Evolutionary conservation across 73 alveolate genomes (phyloP).

Genomic region (Paramecium biaurelia): DNA sequence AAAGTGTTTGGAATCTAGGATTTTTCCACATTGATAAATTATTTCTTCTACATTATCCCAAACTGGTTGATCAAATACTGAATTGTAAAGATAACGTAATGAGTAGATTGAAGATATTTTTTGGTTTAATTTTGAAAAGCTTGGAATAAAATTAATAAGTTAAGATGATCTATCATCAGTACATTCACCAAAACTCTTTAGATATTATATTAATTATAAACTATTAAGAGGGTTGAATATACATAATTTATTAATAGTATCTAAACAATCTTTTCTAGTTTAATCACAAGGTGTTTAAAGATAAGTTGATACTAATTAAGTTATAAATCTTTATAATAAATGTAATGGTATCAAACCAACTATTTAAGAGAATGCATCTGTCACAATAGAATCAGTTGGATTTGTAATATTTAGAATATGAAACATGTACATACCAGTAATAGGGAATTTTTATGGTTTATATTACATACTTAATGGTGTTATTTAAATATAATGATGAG

Average conservation of each 20-base stretch:
- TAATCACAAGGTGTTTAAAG: not conserved
- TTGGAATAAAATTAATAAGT: not conserved
- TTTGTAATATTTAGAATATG: not conserved
- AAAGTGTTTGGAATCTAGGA: not conserved
- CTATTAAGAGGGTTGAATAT: not conserved
- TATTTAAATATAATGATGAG: not conserved
- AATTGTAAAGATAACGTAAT: not conserved
- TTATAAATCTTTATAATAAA: not conserved
- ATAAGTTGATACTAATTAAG: not conserved
- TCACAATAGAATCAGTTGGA: not conserved
- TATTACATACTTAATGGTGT: not conserved
- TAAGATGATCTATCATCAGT: not conserved
- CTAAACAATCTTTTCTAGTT: not conserved
- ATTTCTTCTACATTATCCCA: not conserved
- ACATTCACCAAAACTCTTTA: not conserved
- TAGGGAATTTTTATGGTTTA: constrained; percentile 38
- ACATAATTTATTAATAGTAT: not conserved
- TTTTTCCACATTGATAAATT: not conserved
- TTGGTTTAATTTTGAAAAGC: not conserved
- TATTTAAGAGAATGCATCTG: constrained; percentile 2
- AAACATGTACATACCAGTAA: not conserved
- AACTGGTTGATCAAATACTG: not conserved
- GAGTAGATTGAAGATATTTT: not conserved
- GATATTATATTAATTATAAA: not conserved
- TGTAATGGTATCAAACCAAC: not conserved